Evolutionary conservation across 1,139 yeast species (phyloP).

Genomic region (Scheffersomyces quercinus): DNA sequence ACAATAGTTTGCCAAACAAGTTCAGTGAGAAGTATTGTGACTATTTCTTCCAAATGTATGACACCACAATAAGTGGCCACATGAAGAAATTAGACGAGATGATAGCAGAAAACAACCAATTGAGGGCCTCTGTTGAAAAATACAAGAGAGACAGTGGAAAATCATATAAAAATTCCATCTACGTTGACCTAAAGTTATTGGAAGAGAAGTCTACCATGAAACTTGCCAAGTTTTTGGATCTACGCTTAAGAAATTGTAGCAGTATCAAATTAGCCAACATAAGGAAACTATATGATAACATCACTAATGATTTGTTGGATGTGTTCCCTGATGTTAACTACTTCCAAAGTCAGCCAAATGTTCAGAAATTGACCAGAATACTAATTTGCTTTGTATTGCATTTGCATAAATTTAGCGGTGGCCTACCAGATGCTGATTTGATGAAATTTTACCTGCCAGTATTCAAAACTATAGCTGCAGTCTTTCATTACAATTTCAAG

Average conservation of each 20-base stretch:
- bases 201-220: neutral
- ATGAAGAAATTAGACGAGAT: constrained; percentile 4
- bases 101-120: constrained; percentile 4
- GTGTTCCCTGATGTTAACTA: constrained; percentile 47
- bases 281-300: constrained; percentile 8
- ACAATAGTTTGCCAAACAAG: constrained; percentile 36
- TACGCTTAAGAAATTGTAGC: neutral
- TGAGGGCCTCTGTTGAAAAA: constrained; percentile 3
- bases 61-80: constrained; percentile 4
- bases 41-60: constrained; percentile 17
- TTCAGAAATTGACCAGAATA: constrained; percentile 26
- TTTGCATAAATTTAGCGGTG: constrained; percentile 16
- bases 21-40: constrained; percentile 18
- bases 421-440: constrained; percentile 8
- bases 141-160: constrained; percentile 1
- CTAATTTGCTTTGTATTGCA: constrained; percentile 24
- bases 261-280: constrained; percentile 4
- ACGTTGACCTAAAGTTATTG: neutral
- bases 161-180: neutral
- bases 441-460: constrained; percentile 23
- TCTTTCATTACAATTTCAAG: constrained; percentile 38
- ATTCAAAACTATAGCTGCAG: constrained; percentile 37
- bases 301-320: constrained; percentile 23
- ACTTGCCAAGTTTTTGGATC: neutral
- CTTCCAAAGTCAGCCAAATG: constrained; percentile 36